Percentiles rank a stretch among this genome's conserved stretches.
phyloP scores from a whole-genome alignment of 2,329 filamentous ascomycete species.

The Fonsecaea erecta region DNA sequence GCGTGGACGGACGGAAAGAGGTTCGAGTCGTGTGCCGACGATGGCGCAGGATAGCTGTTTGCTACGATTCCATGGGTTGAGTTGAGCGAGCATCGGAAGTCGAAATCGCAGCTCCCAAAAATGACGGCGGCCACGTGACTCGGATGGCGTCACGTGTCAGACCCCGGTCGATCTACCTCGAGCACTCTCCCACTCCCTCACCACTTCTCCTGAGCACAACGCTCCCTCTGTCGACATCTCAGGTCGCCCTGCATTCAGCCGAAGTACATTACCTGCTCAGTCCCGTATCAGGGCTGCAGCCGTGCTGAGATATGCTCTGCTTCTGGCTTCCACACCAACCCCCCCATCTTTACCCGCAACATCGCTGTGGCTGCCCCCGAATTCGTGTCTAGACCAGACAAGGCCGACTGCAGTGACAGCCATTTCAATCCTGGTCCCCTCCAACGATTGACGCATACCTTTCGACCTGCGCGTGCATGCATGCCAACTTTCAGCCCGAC shows the following conservation, averaged over 20 bases:
- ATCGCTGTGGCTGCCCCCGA: not conserved
- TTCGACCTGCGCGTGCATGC: conserved; percentile 1
- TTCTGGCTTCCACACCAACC: not conserved
- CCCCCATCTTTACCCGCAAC: not conserved
- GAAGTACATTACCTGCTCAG: not conserved
- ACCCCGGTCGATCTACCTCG: not conserved
- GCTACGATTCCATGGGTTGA: not conserved
- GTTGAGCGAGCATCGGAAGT: not conserved
- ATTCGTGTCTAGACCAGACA: conserved; percentile 7
- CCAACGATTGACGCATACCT: not conserved
- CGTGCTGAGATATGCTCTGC: conserved; percentile 11
- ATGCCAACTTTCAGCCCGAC: conserved; percentile 3
- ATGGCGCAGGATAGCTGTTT: not conserved
- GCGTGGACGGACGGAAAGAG: not conserved
- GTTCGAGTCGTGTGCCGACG: not conserved
- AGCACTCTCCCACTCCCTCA: not conserved
- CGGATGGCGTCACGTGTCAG: not conserved
- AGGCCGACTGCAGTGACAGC: not conserved
- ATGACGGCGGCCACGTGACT: not conserved
- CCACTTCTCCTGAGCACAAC: conserved; percentile 20
- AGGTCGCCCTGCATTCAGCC: conserved; percentile 16
- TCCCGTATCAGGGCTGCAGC: not conserved
- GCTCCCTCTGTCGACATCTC: conserved; percentile 1
- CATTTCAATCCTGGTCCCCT: not conserved
- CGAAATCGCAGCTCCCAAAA: not conserved